These are phyloP conservation scores for Rhododendron vialii DNA, from an alignment of 148 eudicot genomes.

Conservation along the genomic window DNA sequence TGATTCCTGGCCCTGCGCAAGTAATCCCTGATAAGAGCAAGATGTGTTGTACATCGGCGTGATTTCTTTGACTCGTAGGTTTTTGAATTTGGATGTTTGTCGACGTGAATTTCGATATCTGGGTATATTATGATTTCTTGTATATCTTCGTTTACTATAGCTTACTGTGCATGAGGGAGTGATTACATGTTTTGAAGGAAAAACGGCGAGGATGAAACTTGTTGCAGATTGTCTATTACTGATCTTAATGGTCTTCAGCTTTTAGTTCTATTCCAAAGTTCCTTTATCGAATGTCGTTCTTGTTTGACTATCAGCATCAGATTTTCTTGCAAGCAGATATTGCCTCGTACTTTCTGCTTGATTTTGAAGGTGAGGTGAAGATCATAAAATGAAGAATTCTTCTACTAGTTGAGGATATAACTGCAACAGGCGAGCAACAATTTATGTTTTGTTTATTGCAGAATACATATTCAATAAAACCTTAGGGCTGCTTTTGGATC, in stretches of 20 bases:
- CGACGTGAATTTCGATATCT: neutral
- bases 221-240: neutral
- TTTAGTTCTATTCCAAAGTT: neutral
- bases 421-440: neutral
- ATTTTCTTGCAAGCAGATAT: neutral
- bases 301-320: neutral
- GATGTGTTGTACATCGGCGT: slow-evolving; percentile 47
- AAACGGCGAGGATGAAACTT: neutral
- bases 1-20: slow-evolving; percentile 69
- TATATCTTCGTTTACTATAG: slow-evolving; percentile 6
- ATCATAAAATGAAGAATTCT: neutral
- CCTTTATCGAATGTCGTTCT: neutral
- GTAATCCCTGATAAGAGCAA: slow-evolving; percentile 48
- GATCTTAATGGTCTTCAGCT: neutral
- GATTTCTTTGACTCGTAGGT: slow-evolving; percentile 1
- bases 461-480: neutral
- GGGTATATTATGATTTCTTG: slow-evolving; percentile 11
- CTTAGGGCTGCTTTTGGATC: neutral
- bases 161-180: slow-evolving; percentile 9
- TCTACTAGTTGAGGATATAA: neutral
- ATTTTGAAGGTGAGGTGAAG: neutral
- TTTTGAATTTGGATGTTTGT: neutral
- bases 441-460: neutral
- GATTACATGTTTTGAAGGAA: neutral
- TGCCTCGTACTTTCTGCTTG: neutral